phyloP scores from a whole-genome alignment of 768 basidiomycete species.

The Pholiota molesta region DNA sequence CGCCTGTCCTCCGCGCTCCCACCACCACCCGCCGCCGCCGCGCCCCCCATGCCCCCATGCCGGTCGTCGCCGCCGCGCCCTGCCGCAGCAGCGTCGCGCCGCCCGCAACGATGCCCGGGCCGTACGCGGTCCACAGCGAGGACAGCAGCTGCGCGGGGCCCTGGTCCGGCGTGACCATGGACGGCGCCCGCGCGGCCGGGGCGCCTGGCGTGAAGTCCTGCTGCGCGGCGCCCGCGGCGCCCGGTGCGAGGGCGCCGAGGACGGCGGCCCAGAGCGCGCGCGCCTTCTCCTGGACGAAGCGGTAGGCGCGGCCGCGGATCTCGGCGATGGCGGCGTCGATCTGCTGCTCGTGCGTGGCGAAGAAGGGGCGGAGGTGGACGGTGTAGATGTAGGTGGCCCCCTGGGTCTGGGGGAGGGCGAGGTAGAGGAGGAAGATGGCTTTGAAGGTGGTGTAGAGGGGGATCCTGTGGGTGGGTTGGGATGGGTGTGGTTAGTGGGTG shows the following conservation, averaged over 20 bases:
- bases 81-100: slow-evolving; percentile 66
- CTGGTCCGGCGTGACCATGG: slow-evolving; percentile 43
- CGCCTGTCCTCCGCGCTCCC: slow-evolving; percentile 33
- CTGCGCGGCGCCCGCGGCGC: slow-evolving; percentile 14
- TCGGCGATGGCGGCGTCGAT: slow-evolving; percentile 82
- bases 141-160: slow-evolving; percentile 69
- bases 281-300: slow-evolving; percentile 65
- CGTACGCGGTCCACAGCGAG: slow-evolving; percentile 79
- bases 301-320: slow-evolving; percentile 58
- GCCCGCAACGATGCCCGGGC: slow-evolving; percentile 69
- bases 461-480: slow-evolving; percentile 53
- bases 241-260: slow-evolving; percentile 44
- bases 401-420: slow-evolving; percentile 87
- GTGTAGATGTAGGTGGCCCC: slow-evolving; percentile 88
- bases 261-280: slow-evolving; percentile 70
- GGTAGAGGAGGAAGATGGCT: slow-evolving; percentile 83
- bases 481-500: background rate
- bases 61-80: slow-evolving; percentile 45
- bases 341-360: slow-evolving; percentile 78
- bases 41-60: no score
- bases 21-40: background rate
- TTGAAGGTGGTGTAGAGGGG: slow-evolving; percentile 88
- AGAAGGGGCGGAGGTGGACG: slow-evolving; percentile 79
- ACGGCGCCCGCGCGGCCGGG: slow-evolving; percentile 11
- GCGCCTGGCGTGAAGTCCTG: background rate